A percentile compares a stretch with the other conserved stretches of the same genome.
Conservation (phyloP, 2,329 filamentous ascomycete species). For the Diaporthe destruens region DNA sequence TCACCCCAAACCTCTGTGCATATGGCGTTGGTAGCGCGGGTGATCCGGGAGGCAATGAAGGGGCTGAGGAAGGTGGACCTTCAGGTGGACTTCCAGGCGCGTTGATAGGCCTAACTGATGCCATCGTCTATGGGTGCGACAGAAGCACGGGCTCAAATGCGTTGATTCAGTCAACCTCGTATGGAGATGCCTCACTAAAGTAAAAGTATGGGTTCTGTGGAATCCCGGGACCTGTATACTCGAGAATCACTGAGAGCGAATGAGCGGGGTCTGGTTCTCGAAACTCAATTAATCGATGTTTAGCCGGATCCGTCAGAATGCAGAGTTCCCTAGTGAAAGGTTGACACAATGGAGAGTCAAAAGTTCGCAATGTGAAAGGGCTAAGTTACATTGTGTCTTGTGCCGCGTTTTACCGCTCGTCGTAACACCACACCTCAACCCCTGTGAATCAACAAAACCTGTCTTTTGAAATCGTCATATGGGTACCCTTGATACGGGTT, state of each 20-base stretch:
- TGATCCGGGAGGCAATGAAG: neutral
- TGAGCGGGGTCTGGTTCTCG: neutral
- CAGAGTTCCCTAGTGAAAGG: too few relatives aligned
- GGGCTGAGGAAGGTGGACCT: neutral
- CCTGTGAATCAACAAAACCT: neutral
- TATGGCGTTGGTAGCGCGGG: neutral
- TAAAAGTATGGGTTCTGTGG: neutral
- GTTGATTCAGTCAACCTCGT: too few relatives aligned
- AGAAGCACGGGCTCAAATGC: neutral
- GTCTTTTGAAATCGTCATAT: neutral
- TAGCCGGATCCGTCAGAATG: slow-evolving; percentile 13
- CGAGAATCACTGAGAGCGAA: neutral
- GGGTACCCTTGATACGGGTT: neutral
- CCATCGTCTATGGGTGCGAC: slow-evolving; percentile 2
- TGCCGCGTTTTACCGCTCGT: neutral
- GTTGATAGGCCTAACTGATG: neutral
- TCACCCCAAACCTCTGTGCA: neutral
- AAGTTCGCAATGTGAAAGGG: too few relatives aligned
- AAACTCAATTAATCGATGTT: neutral
- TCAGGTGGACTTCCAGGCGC: neutral
- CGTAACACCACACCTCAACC: too few relatives aligned
- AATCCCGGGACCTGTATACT: neutral
- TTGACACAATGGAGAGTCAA: neutral
- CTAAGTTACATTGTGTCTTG: too few relatives aligned
- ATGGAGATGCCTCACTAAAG: too few relatives aligned